phyloP scores from a whole-genome alignment of 2,329 filamentous ascomycete species.

The Talaromyces atroroseus region DNA sequence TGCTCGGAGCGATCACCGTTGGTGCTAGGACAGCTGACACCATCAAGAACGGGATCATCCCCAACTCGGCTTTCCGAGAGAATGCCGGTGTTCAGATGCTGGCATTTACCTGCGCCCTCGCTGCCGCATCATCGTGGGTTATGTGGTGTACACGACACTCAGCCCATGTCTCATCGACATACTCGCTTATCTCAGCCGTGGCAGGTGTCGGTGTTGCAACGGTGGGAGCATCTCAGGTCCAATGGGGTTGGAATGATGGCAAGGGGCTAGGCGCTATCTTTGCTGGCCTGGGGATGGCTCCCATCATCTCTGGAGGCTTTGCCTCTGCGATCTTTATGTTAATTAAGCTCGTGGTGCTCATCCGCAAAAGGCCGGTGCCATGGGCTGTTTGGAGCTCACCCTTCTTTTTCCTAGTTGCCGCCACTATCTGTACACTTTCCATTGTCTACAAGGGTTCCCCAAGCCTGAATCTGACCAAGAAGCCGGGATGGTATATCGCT shows the following conservation, averaged over 20 bases:
- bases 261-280: conserved; percentile 68
- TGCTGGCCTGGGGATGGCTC: conserved; percentile 66
- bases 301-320: conserved; percentile 60
- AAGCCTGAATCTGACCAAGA: conserved; percentile 58
- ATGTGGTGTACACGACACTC: conserved; percentile 75
- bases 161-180: conserved; percentile 65
- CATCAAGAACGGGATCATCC: conserved; percentile 74
- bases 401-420: conserved; percentile 72
- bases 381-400: conserved; percentile 71
- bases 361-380: conserved; percentile 64
- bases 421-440: conserved; percentile 67
- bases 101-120: conserved; percentile 60
- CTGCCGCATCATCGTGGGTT: conserved; percentile 65
- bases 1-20: conserved; percentile 50
- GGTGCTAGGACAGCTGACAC: conserved; percentile 60
- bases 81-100: conserved; percentile 64
- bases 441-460: conserved; percentile 79
- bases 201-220: conserved; percentile 65
- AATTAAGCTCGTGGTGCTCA: conserved; percentile 65
- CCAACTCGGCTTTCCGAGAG: conserved; percentile 51
- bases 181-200: conserved; percentile 62
- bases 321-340: conserved; percentile 65
- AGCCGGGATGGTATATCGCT: conserved; percentile 62
- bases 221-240: conserved; percentile 55
- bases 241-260: conserved; percentile 66